phyloP scores from a whole-genome alignment of 2,329 filamentous ascomycete genomes.

The Paracamarosporium sp. region DNA sequence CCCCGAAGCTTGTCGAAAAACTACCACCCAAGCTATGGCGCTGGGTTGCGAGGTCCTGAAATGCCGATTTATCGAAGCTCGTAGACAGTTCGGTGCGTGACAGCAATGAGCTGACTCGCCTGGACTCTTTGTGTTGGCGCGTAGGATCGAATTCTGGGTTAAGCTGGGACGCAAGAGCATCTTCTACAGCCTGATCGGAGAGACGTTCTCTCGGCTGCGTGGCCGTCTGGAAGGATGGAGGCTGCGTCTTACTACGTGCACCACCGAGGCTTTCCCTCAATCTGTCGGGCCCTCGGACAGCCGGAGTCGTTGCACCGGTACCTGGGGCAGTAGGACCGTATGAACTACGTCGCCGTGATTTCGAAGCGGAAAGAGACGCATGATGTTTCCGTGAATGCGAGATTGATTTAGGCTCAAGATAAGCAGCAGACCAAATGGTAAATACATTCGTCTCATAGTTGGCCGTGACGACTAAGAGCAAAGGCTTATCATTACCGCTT shows the following conservation, averaged over 20 bases:
- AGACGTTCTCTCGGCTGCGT: slow-evolving; percentile 39
- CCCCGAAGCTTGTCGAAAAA: slow-evolving; percentile 54
- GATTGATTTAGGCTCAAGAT: slow-evolving; percentile 71
- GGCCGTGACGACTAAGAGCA: slow-evolving; percentile 80
- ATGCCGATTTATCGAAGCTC: slow-evolving; percentile 81
- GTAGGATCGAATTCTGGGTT: slow-evolving; percentile 57
- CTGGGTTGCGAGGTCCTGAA: slow-evolving; percentile 71
- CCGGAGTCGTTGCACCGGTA: slow-evolving; percentile 79
- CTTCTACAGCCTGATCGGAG: slow-evolving; percentile 51
- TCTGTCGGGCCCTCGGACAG: slow-evolving; percentile 65
- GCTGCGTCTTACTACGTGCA: slow-evolving; percentile 52
- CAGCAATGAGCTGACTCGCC: slow-evolving; percentile 89
- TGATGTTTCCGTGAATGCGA: slow-evolving; percentile 50
- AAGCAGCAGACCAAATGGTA: slow-evolving; percentile 84
- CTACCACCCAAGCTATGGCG: slow-evolving; percentile 47
- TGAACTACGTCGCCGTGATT: slow-evolving; percentile 69
- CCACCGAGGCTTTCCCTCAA: slow-evolving; percentile 79
- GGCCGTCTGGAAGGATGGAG: slow-evolving; percentile 47
- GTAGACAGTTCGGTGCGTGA: slow-evolving; percentile 86
- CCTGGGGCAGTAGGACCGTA: slow-evolving; percentile 62
- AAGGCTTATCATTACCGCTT: slow-evolving; percentile 49
- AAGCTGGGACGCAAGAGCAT: slow-evolving; percentile 56
- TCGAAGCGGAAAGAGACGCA: slow-evolving; percentile 46
- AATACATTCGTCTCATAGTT: slow-evolving; percentile 80
- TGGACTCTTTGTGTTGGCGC: slow-evolving; percentile 65